phyloP scores from a whole-genome alignment of 2,329 filamentous ascomycete species.

The Calonectria pseudoreteaudii region DNA sequence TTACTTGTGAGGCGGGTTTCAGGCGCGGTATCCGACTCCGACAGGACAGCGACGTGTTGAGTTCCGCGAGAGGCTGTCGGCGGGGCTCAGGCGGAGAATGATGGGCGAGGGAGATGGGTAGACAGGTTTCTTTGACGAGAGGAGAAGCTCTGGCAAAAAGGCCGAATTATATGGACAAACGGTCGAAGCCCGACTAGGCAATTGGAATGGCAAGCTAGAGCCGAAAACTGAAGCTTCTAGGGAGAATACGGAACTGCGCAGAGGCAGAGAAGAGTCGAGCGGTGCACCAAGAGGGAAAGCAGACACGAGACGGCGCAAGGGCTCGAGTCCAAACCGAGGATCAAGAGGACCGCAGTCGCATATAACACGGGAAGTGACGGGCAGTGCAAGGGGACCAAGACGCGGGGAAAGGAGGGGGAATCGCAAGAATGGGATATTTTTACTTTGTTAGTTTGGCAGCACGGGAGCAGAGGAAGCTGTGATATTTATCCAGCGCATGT shows the following conservation, averaged over 20 bases:
- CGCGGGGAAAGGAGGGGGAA: constrained; percentile 29
- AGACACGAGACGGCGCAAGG: background rate
- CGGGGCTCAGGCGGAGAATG: constrained; percentile 27
- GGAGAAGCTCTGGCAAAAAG: constrained; percentile 9
- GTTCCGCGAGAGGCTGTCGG: background rate
- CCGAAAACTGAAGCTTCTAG: background rate
- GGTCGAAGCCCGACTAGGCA: constrained; percentile 12
- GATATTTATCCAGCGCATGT: constrained; percentile 38
- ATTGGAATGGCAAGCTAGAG: constrained; percentile 16
- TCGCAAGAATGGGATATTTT: constrained; percentile 9
- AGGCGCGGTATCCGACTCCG: constrained; percentile 29
- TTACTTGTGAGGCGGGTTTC: constrained; percentile 32
- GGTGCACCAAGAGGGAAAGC: background rate
- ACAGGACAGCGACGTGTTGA: constrained; percentile 31
- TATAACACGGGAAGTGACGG: constrained; percentile 22
- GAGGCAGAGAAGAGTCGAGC: background rate
- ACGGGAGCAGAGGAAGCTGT: constrained; percentile 23
- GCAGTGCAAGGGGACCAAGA: constrained; percentile 2
- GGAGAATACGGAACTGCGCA: constrained; percentile 15
- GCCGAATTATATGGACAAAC: constrained; percentile 1
- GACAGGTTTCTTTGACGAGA: background rate
- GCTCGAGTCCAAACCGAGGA: background rate
- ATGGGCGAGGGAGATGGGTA: constrained; percentile 5
- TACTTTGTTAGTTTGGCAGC: constrained; percentile 8
- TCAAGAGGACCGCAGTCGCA: background rate